Base-by-base conservation (phyloP, 2,329 filamentous ascomycete species). In the Aureobasidium sp. region DNA sequence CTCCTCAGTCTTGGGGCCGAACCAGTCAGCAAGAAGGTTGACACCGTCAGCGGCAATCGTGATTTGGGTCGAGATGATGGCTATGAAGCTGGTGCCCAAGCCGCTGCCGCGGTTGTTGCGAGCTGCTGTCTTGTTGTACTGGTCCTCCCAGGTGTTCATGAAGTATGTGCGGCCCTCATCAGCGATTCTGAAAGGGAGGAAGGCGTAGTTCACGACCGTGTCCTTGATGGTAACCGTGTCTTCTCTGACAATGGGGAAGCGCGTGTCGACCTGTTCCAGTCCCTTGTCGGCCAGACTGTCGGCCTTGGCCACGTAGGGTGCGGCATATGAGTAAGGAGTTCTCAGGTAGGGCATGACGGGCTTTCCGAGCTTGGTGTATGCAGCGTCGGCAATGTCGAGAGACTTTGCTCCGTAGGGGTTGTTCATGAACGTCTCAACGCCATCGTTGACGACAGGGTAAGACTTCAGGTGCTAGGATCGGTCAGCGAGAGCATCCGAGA, bases 371-470 rank as follows among this genome's bases (percentile, higher is more conserved):
- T 82, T 85, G 70, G 84, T 78, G 79, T 92, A 95, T 68, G 86
- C 86, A 63, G 85, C 83, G 71, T 88, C 83, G 73, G 87, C 83
- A 64, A 94, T 76, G 68, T 88, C 81, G 71, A 96, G 78, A 45
- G 90, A 92, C 77, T 87, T 91, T 73, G 90, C 86, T 70, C 89
- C 92, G 71, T 89, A 87, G 54, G 89, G 86, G 77, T 93, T 90
- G 70, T 83, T 79, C 76, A 91, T 89, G 82, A 95, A 87, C 70
- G 84, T 85, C 63, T 83, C 78, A 74, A 96, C 84, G 69, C 85
- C 79, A 74, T 95, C 90, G 70, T 84, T 84, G 71, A 96, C 83
- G 66, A 95, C 75, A 42, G 93, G 93, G 76, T 95, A 96, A 66
- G 86, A 87, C 67, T 85, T 81, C 64, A 96, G 81, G 72, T 96